phyloP scores from a whole-genome alignment of 139 green algal species.

The Desmodesmus armatus region DNA sequence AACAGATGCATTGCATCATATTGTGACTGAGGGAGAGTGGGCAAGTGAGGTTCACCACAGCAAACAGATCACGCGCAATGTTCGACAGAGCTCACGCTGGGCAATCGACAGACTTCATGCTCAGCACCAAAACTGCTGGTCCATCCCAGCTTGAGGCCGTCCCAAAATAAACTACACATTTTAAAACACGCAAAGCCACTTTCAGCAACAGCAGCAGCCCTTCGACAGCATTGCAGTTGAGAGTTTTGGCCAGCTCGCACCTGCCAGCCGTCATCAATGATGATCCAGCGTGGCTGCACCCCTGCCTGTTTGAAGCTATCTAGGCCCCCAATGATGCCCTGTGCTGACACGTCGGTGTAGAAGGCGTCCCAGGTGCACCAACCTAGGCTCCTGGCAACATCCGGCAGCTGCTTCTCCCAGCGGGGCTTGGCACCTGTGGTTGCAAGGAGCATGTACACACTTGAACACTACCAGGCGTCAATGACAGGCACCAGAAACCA shows the following conservation, averaged over 20 bases:
- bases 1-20: not conserved
- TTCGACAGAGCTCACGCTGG: too few relatives aligned
- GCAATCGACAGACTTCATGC: not conserved
- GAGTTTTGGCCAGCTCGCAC: not conserved
- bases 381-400: constrained; percentile 80
- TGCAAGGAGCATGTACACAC: not conserved
- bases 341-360: constrained; percentile 78
- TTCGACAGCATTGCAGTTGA: not conserved
- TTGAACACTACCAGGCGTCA: too few relatives aligned
- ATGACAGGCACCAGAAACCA: too few relatives aligned
- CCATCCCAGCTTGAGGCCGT: too few relatives aligned
- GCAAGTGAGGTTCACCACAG: too few relatives aligned
- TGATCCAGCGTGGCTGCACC: constrained; percentile 62
- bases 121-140: too few relatives aligned
- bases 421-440: not conserved
- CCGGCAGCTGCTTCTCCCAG: constrained; percentile 68
- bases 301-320: constrained; percentile 49
- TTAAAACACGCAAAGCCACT: too few relatives aligned
- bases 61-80: too few relatives aligned
- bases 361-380: constrained; percentile 93
- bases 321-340: constrained; percentile 69
- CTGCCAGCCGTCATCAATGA: constrained; percentile 70
- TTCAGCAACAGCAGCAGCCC: not conserved
- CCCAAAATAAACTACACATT: too few relatives aligned
- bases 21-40: not conserved